Base-by-base conservation (phyloP, 768 basidiomycete genomes). In the Myochromella boudieri region DNA sequence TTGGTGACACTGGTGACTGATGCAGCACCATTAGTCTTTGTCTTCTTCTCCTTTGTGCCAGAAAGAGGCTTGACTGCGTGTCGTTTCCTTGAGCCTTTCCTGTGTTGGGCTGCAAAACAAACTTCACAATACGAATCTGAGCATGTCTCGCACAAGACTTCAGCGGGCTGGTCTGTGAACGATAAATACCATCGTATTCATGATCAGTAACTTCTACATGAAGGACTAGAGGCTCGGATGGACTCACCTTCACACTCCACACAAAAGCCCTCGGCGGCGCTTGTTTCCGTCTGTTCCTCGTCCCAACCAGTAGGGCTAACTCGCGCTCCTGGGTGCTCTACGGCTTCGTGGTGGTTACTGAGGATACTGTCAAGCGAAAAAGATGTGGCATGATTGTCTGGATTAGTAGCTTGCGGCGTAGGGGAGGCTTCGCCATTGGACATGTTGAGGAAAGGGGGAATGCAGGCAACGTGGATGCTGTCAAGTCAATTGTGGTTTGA, bases 181-280 rank as follows among this genome's bases (percentile, higher is more conserved):
- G 46, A 49, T 47, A 48, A 33, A 26, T 48, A 40, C 10, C 7
- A 33, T 24, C 27, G n/a, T n/a, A n/a, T n/a, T n/a, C n/a, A n/a
- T n/a, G n/a, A n/a, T n/a, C 14, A 37, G 26, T 43, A 44, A 32
- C 40, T 29, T 33, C 38, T 25, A 21, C 45, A 32, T 26, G n/a
- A 20, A 10, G 24, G 11, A 14, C 21, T 8, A 7, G 9, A 32
- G 6, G 20, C 6, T 34, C 14, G 5, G 18, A 36, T 11, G n/a
- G 12, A 51, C 63, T 57, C 50, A 90, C 91, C 91, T 80, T 93
- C 91, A 61, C 91, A 92, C 64, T 93, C 91, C 42, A 91, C 64
- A 52, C 91, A 93, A 58, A 73, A 85, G 0, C 87, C 89, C 42
- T 87, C 82, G 9, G 68, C 64, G 11, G 71, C 67, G 7, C 74